Conservation (phyloP, 108 stramenopile genomes). For the Stephanodiscus triporus region DNA sequence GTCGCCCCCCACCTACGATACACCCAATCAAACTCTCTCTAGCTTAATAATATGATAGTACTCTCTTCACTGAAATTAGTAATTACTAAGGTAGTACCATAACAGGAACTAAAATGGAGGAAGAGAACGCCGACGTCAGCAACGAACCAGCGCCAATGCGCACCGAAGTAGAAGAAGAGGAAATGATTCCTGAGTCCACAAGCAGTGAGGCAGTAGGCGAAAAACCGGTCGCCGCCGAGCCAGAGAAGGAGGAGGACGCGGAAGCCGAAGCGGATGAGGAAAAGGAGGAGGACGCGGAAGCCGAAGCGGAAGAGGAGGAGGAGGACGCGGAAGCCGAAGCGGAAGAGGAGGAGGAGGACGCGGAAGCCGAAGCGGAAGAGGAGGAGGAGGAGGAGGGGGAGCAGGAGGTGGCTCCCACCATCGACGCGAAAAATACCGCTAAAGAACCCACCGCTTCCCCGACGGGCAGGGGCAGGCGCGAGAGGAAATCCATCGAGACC, state of each 20-base stretch:
- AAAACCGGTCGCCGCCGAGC: not conserved
- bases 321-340: too few species aligned
- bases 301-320: too few species aligned
- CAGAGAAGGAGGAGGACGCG: not conserved
- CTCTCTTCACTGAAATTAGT: too few species aligned
- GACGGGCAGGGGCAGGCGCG: constrained; percentile 17
- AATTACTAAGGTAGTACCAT: too few species aligned
- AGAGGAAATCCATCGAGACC: constrained; percentile 23
- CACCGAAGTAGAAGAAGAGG: not conserved
- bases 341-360: too few species aligned
- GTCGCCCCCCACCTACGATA: too few species aligned
- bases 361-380: not conserved
- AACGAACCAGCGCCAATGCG: not conserved
- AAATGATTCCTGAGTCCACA: not conserved
- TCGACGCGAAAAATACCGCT: not conserved
- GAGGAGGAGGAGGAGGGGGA: not conserved
- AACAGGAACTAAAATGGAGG: too few species aligned
- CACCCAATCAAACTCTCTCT: too few species aligned
- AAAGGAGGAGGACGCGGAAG: too few species aligned
- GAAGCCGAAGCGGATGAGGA: too few species aligned
- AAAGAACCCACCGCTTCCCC: not conserved
- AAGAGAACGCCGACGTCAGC: too few species aligned
- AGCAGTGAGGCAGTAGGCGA: not conserved
- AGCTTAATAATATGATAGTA: too few species aligned
- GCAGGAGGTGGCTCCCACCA: not conserved